These are phyloP conservation scores for Alternaria triticimaculans DNA, from an alignment of 2,329 filamentous ascomycete species.

Conservation along the genomic window DNA sequence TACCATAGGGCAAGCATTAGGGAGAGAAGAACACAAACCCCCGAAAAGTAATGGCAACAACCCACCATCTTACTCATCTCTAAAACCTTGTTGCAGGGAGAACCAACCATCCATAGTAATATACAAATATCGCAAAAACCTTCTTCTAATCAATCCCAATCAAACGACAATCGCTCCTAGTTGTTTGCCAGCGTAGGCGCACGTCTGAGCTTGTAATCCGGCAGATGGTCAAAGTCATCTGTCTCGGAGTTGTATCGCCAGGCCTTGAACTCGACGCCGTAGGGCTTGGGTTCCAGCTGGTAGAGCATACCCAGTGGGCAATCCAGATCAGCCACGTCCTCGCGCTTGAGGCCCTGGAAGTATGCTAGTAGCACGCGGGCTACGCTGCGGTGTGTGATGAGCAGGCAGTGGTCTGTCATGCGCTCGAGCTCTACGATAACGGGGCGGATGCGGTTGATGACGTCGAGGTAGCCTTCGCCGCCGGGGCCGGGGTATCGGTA, in stretches of 20 bases:
- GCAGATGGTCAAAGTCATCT: constrained; percentile 84
- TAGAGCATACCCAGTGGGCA: constrained; percentile 94
- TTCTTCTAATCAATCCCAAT: background rate
- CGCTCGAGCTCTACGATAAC: constrained; percentile 97
- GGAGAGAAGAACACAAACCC: background rate
- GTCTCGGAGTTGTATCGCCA: constrained; percentile 83
- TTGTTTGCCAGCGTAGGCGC: constrained; percentile 45
- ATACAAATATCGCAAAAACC: background rate
- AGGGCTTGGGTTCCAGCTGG: constrained; percentile 95
- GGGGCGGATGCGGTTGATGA: constrained; percentile 92
- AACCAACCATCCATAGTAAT: constrained; percentile 6
- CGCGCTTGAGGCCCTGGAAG: constrained; percentile 88
- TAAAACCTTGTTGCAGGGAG: background rate
- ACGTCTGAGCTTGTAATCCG: constrained; percentile 78
- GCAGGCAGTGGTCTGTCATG: constrained; percentile 92
- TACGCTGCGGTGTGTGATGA: constrained; percentile 91
- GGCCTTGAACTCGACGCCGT: constrained; percentile 95
- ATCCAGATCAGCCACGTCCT: constrained; percentile 93
- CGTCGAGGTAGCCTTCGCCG: constrained; percentile 94
- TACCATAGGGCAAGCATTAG: background rate
- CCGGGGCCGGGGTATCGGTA: constrained; percentile 97
- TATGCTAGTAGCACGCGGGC: constrained; percentile 93
- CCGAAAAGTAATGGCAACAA: background rate
- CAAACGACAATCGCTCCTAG: constrained; percentile 4
- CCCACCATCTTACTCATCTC: background rate